Evolutionary conservation across 805 yeast species (phyloP), one percentile per base, ranked within the genome.

Genomic region (Osmozyma mogii): DNA sequence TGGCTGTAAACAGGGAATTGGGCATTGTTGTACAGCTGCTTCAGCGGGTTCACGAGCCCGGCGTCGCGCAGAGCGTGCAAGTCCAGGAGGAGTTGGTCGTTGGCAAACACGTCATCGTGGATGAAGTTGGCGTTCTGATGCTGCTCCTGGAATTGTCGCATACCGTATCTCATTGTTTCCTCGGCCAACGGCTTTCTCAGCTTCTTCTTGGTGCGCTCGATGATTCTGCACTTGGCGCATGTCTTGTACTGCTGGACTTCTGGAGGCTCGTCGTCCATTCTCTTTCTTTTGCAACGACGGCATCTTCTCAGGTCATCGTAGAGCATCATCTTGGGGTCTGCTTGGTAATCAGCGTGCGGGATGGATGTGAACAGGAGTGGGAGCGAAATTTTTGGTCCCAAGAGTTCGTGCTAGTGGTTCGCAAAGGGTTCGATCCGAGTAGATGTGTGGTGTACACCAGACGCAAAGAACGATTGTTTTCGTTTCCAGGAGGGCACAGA

Each of bases 211-310:
- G 50, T 45, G 36, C 78, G 53, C 46, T 71, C 78, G 27, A 71
- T 66, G 47, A 70, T 67, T 34, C 78, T 61, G 44, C 78, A 71
- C 37, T 72, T 70, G 44, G 71, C 73, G 50, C 78, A 71, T 4
- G 78, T 71, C 37, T 70, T 71, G 47, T 70, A 71, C 44, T 68
- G 73, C 40, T 65, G 57, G 23, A 71, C 75, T 37, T 70, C 75
- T 2, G 72, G 69, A 15, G 72, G 71, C 49, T 71, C 78, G 36
- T 70, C 70, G 36, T 64, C 68, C 39, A 68, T 60, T 52, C 78
- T 60, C 61, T 68, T 65, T 29, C 75, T 52, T 44, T 71, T 71
- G 53, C 78, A 71, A 43, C 78, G 68, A 46, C 78, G 73, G 44
- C 78, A 71, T 20, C 65, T 49, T 28, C 66, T 57, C 32, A 34